Percentiles rank a stretch among this genome's conserved stretches.
Evolutionary conservation across 2,329 filamentous ascomycete genomes (phyloP).

Genomic region (Pseudopyrenochaeta lycopersici): DNA sequence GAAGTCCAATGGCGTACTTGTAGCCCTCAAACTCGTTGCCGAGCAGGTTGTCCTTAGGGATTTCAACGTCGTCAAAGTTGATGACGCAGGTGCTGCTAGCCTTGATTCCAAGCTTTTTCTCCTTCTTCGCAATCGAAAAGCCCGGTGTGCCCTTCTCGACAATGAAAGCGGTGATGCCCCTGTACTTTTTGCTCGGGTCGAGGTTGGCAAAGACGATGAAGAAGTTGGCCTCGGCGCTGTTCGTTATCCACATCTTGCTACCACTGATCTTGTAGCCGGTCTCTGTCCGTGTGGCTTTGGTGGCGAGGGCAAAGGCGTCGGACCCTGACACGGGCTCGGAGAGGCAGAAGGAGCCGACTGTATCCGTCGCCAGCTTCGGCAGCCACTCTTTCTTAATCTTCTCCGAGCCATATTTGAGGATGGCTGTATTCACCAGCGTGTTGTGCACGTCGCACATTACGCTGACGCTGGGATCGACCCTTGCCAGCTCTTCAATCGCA

Average conservation of each 20-base stretch:
- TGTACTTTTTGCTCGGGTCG: conserved; percentile 90
- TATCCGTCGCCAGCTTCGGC: conserved; percentile 87
- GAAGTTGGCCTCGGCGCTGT: conserved; percentile 90
- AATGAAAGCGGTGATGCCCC: conserved; percentile 95
- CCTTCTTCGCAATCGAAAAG: conserved; percentile 97
- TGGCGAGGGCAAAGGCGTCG: conserved; percentile 94
- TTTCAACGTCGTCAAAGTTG: conserved; percentile 94
- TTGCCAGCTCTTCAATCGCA: conserved; percentile 94
- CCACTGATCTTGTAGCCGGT: conserved; percentile 88
- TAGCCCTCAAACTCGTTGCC: conserved; percentile 92
- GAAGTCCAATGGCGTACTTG: conserved; percentile 92
- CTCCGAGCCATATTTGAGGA: conserved; percentile 83
- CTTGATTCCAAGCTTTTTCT: conserved; percentile 98
- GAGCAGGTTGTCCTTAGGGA: conserved; percentile 87
- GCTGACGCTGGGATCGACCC: conserved; percentile 92
- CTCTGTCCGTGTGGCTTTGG: conserved; percentile 84
- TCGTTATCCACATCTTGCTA: conserved; percentile 99
- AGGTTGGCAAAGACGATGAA: conserved; percentile 99
- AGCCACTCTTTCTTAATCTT: conserved; percentile 85
- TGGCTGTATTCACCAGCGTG: conserved; percentile 92
- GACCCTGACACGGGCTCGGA: conserved; percentile 93
- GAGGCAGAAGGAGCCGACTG: conserved; percentile 89
- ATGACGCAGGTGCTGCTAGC: conserved; percentile 96
- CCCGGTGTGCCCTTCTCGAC: conserved; percentile 89
- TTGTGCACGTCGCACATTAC: conserved; percentile 98